Base-by-base conservation (phyloP, 1,139 yeast genomes). In the Saccharomyces hybrid region DNA sequence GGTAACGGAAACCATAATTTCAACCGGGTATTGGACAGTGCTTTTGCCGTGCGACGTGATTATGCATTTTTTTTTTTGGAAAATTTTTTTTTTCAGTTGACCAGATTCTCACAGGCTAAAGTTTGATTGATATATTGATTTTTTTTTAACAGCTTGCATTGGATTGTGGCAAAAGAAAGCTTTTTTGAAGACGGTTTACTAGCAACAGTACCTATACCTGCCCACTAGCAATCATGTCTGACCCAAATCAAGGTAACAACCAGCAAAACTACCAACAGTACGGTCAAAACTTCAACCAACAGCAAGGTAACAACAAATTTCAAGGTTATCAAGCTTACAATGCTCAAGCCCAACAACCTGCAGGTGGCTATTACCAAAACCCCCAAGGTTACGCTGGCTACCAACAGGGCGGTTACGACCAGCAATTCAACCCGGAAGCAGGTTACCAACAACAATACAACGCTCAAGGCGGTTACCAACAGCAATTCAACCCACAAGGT, bases 211-310 rank as follows among this genome's bases (percentile, higher is more conserved):
- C 13, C n/a, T 16, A 16, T 16, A 38, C 13, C n/a, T 9, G 25
- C 25, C 9, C 26, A 38, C 44, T 20, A 16, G 26, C n/a, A 51
- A 51, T 26, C 20, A 66, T 65, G 69, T 65, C 70, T 57, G 64
- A 64, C 49, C 62, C 56, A 46, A 60, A 59, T 50, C 61, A 64
- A 51, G 59, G 59, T 41, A 66, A 67, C 57, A 64, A 64, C 65
- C 73, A 77, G 58, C 76, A 59, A 56, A 64, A 64, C 16, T 67
- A 71, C 59, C 69, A 69, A 50, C 67, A 66, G 47, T 67, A 71
- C 55, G 28, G 25, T 55, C 69, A 65, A 55, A 61, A 63, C 50
- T 64, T 66, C 54, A 65, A 67, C 53, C 66, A 61, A 50, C 61
- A 61, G 52, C 60, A 61, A 49, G 70, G 69, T 13, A 66, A 71